Base-by-base conservation (phyloP, 2,329 filamentous ascomycete genomes). In the Aspergillus clavatus region DNA sequence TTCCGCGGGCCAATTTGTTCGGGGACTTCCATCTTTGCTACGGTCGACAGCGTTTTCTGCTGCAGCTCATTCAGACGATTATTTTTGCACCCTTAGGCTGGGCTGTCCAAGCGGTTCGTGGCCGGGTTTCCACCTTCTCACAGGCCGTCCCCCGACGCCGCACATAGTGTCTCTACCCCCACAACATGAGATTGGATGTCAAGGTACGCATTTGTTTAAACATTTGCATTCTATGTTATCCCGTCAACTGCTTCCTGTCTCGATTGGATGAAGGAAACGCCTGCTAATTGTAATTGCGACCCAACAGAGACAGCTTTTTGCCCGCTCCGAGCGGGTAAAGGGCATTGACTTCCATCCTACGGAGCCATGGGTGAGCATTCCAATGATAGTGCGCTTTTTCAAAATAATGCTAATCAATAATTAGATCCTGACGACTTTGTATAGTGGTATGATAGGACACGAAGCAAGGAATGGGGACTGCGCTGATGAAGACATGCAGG, bases 291-390 rank as follows among this genome's bases (percentile, higher is more conserved):
- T 53, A 54, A 66, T 60, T 45, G 47, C 63, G 38, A 51, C 43
- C 53, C 69, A 40, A 61, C 53, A 89, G 85, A 83, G 84, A 71
- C 86, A 89, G 72, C 81, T 89, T 61, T 87, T 89, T 75, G 87
- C 87, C 71, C 82, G 89, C 72, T 94, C 87, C 63, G 89, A 97
- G 80, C 86, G 91, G 74, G 91, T 97, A 58, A 97, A 97, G 76
- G 86, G 87, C 66, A 89, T 95, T 71, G 91, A 97, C 76, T 97
- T 96, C 70, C 91, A 97, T 69, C 90, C 89, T 33, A 88, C 89
- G 48, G 91, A 96, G 76, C 89, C 90, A 82, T 96, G 91, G 88
- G 87, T 90, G 70, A 67, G 72, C 57, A 28, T 38, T 14, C 35
- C 57, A 27, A 38, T 38, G 35, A 26, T 14, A 12, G 19, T 38